These are phyloP conservation scores for Capsicum chinense DNA, from an alignment of 257 asterid genomes.

Conservation along the genomic window DNA sequence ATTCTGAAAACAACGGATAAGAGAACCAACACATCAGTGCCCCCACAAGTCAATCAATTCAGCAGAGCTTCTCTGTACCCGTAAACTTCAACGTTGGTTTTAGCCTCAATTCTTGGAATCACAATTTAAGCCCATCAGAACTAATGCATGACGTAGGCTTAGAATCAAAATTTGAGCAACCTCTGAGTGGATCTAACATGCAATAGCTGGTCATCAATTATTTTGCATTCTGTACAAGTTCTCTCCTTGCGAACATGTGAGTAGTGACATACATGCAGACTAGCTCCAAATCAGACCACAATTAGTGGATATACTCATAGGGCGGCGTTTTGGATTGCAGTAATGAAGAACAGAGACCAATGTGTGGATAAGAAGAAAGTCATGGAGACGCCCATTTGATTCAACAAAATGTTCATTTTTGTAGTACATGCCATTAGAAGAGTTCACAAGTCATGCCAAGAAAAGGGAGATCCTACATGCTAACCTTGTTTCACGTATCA, in stretches of 20 bases:
- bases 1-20: background rate
- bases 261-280: background rate
- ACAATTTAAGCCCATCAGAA: background rate
- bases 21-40: background rate
- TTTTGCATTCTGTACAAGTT: background rate
- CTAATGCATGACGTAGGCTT: background rate
- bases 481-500: slow-evolving; percentile 4
- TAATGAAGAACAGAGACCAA: background rate
- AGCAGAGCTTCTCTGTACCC: background rate
- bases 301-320: background rate
- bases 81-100: slow-evolving; percentile 9
- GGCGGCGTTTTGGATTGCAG: background rate
- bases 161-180: background rate
- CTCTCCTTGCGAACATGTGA: background rate
- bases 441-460: background rate
- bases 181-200: background rate
- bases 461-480: background rate
- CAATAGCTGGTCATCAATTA: slow-evolving; percentile 1
- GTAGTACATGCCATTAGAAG: background rate
- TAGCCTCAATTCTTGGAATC: background rate
- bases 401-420: background rate
- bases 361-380: background rate
- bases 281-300: slow-evolving; percentile 13
- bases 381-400: background rate
- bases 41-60: slow-evolving; percentile 2